These are phyloP conservation scores for Penstemon newberryi DNA, from an alignment of 257 asterid genomes.

Conservation along the genomic window DNA sequence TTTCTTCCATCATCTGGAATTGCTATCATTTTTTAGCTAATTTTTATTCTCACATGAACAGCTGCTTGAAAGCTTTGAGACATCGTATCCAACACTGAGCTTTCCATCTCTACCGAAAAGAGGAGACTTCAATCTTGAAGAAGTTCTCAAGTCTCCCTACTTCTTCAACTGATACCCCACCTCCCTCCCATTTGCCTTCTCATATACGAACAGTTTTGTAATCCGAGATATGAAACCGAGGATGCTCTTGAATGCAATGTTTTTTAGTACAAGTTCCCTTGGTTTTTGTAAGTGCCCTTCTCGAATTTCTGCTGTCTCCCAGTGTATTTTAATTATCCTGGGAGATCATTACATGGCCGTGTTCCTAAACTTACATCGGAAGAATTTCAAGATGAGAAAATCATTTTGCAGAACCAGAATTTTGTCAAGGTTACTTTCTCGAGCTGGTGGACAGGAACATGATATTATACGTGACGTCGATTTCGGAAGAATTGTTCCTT, in stretches of 20 bases:
- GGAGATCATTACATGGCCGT: not conserved
- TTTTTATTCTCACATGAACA: constrained; percentile 27
- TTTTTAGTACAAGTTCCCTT: constrained; percentile 1
- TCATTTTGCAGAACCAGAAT: constrained; percentile 11
- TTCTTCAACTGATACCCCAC: constrained; percentile 66
- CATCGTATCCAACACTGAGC: constrained; percentile 58
- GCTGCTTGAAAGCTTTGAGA: constrained; percentile 80
- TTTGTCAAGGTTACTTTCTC: not conserved
- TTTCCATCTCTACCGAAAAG: constrained; percentile 77
- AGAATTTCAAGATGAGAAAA: not conserved
- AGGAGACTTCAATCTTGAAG: constrained; percentile 66
- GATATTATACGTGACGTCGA: not conserved
- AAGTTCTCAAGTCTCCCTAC: constrained; percentile 76
- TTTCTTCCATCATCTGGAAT: not conserved
- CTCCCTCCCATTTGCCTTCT: not conserved
- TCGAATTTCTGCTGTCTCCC: constrained; percentile 7
- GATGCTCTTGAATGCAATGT: constrained; percentile 1
- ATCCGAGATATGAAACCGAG: not conserved
- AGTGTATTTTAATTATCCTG: not conserved
- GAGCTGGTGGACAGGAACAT: not conserved
- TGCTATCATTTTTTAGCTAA: not conserved
- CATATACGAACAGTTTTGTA: not conserved
- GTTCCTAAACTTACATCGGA: not conserved
- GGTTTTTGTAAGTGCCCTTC: constrained; percentile 10
- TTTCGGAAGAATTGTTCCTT: not conserved